Evolutionary conservation across 331 rosid species (phyloP).

Genomic region (Erythrophleum ivorense): DNA sequence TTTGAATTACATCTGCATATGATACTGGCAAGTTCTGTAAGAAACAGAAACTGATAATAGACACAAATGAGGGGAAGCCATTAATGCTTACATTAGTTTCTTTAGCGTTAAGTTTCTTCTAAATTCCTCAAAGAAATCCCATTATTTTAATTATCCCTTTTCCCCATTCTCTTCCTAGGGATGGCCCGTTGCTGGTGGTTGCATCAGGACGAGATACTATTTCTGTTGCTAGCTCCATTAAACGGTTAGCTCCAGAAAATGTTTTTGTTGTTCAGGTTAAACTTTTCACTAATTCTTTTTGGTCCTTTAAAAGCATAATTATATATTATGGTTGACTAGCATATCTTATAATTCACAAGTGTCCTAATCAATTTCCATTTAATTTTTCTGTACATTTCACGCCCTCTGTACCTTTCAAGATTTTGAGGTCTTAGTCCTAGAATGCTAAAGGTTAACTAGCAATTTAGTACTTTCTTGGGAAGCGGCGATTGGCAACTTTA

Average conservation of each 20-base stretch:
- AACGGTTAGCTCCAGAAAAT: conserved; percentile 85
- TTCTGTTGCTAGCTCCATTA: conserved; percentile 76
- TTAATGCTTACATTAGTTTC: not conserved
- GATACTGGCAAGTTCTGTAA: conserved; percentile 6
- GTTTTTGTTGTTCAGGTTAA: conserved; percentile 94
- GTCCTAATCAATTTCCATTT: not conserved
- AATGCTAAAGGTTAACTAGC: conserved; percentile 3
- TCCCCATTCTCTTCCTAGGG: conserved; percentile 48
- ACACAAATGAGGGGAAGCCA: not conserved
- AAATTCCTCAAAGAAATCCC: conserved; percentile 13
- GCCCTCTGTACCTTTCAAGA: not conserved
- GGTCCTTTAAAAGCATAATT: conserved; percentile 24
- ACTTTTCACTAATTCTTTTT: conserved; percentile 41
- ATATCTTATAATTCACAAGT: not conserved
- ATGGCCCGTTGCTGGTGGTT: conserved; percentile 85
- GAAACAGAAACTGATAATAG: not conserved
- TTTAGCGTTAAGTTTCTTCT: not conserved
- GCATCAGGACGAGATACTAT: conserved; percentile 95
- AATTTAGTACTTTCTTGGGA: conserved; percentile 17
- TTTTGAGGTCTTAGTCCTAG: conserved; percentile 13
- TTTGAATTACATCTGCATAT: not conserved
- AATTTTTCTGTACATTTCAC: not conserved
- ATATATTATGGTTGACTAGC: conserved; percentile 8
- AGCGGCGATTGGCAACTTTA: conserved; percentile 11
- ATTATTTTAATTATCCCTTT: not conserved